A percentile compares a stretch with the other conserved stretches of the same genome.
Conservation (phyloP, 768 basidiomycete genomes). For the Suillus tomentosus region DNA sequence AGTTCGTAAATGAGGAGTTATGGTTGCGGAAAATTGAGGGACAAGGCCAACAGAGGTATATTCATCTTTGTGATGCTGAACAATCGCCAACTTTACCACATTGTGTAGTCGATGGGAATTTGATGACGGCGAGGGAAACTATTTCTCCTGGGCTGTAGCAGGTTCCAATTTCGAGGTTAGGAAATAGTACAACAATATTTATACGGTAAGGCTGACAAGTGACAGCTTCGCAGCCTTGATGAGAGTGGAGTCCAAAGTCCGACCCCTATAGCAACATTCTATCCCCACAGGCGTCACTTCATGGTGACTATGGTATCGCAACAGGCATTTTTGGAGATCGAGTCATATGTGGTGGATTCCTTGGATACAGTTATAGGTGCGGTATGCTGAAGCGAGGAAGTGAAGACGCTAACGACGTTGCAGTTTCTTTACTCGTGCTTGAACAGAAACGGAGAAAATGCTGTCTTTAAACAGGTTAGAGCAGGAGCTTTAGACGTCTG, state of each 20-base stretch:
- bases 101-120: conserved; percentile 25
- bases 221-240: conserved; percentile 30
- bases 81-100: not conserved
- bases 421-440: conserved; percentile 37
- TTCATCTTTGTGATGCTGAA: not conserved
- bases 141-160: conserved; percentile 22
- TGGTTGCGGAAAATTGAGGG: conserved; percentile 32
- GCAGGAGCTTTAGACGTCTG: not conserved
- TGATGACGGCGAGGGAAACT: conserved; percentile 25
- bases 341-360: conserved; percentile 32
- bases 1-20: conserved; percentile 28
- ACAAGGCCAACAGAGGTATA: conserved; percentile 18
- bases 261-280: conserved; percentile 36
- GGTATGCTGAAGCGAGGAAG: conserved; percentile 13
- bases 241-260: conserved; percentile 26
- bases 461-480: conserved; percentile 15
- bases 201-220: conserved; percentile 1
- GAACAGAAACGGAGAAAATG: conserved; percentile 29
- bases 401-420: conserved; percentile 5
- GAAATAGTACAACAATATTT: not conserved
- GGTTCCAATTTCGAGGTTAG: conserved; percentile 19
- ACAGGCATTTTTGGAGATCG: conserved; percentile 39
- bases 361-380: conserved; percentile 39
- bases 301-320: conserved; percentile 37
- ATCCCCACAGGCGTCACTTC: conserved; percentile 36